Conservation (phyloP, 805 yeast genomes). For the Lachancea kluyveri region DNA sequence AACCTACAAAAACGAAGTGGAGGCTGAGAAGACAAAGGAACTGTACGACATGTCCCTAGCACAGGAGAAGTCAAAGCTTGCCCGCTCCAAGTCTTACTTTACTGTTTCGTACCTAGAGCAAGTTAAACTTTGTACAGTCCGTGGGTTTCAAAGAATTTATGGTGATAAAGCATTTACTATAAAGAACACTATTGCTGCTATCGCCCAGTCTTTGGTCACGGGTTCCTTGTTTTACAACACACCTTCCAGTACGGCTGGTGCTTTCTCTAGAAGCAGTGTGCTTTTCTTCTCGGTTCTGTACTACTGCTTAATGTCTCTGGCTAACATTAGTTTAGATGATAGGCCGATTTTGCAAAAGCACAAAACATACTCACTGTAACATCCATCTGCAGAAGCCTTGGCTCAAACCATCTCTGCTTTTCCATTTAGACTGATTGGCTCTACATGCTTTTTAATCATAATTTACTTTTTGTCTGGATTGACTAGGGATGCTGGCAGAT, state of each 20-base stretch:
- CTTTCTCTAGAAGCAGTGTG: slow-evolving; percentile 60
- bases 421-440: slow-evolving; percentile 50
- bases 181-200: slow-evolving; percentile 26
- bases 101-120: slow-evolving; percentile 37
- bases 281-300: slow-evolving; percentile 55
- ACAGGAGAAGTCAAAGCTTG: slow-evolving; percentile 25
- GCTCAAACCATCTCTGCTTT: slow-evolving; percentile 55
- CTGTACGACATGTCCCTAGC: slow-evolving; percentile 25
- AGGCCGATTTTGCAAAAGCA: slow-evolving; percentile 66
- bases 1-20: slow-evolving; percentile 17
- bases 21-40: slow-evolving; percentile 32
- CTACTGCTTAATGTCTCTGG: slow-evolving; percentile 42
- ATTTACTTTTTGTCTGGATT: slow-evolving; percentile 53
- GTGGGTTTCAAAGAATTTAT: slow-evolving; percentile 49
- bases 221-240: slow-evolving; percentile 59
- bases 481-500: slow-evolving; percentile 44
- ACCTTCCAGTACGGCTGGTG: slow-evolving; percentile 45
- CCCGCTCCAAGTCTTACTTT: slow-evolving; percentile 19
- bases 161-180: slow-evolving; percentile 52
- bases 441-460: slow-evolving; percentile 41
- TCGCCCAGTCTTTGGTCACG: slow-evolving; percentile 51
- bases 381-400: slow-evolving; percentile 68
- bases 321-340: slow-evolving; percentile 43
- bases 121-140: slow-evolving; percentile 39
- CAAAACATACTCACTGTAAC: slow-evolving; percentile 62